Conservation (phyloP, 345 rosid species). For the Dovyalis caffra region DNA sequence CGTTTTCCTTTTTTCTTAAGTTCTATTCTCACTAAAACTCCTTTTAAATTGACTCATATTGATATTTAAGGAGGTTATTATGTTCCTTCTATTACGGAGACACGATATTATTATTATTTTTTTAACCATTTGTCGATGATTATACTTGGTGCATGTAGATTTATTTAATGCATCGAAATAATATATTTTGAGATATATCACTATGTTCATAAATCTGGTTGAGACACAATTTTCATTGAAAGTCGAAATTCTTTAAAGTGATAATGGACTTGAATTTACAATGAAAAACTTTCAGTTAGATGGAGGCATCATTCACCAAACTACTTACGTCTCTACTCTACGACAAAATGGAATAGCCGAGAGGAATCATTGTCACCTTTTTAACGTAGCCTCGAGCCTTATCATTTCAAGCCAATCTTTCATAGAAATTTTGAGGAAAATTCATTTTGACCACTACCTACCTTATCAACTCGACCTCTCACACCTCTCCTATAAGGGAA, state of each 20-base stretch:
- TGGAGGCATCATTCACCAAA: neutral
- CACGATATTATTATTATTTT: neutral
- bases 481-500: neutral
- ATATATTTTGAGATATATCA: neutral
- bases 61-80: conserved; percentile 11
- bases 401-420: neutral
- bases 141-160: neutral
- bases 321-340: neutral
- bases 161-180: neutral
- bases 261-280: neutral
- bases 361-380: neutral
- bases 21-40: neutral
- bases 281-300: neutral
- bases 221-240: neutral
- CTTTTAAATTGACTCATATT: conserved; percentile 2
- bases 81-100: neutral
- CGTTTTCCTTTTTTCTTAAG: neutral
- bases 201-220: too few relatives aligned
- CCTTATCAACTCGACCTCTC: neutral
- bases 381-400: neutral
- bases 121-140: too few relatives aligned
- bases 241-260: neutral
- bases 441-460: neutral
- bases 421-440: neutral
- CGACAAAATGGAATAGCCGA: neutral